phyloP scores from a whole-genome alignment of 2,329 filamentous ascomycete genomes.

The Epichloe gansuensis region DNA sequence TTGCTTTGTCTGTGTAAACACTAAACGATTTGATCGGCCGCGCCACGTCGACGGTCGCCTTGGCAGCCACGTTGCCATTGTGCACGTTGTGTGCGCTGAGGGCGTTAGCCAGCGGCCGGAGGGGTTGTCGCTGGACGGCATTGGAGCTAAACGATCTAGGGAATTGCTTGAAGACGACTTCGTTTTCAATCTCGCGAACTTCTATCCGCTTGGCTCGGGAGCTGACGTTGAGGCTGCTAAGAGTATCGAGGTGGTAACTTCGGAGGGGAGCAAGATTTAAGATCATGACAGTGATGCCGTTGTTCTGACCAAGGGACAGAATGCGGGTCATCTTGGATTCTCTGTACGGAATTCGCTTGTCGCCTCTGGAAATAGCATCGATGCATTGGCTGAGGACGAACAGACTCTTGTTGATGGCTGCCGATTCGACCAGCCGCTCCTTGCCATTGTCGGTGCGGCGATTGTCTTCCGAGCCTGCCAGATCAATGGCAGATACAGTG shows the following conservation, averaged over 20 bases:
- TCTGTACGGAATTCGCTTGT: constrained; percentile 74
- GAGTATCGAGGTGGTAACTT: constrained; percentile 84
- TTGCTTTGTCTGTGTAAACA: constrained; percentile 68
- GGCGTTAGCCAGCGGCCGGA: constrained; percentile 62
- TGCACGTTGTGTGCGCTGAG: constrained; percentile 68
- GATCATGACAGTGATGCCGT: constrained; percentile 93
- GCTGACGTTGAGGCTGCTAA: constrained; percentile 89
- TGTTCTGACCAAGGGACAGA: constrained; percentile 82
- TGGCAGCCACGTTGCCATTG: constrained; percentile 38
- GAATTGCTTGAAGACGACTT: constrained; percentile 72
- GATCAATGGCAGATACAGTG: constrained; percentile 84
- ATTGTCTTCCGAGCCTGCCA: constrained; percentile 93
- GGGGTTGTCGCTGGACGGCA: constrained; percentile 53
- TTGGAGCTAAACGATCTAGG: constrained; percentile 37
- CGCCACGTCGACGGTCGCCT: constrained; percentile 30
- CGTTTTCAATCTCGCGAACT: constrained; percentile 88
- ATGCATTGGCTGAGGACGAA: constrained; percentile 93
- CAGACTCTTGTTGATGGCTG: constrained; percentile 93
- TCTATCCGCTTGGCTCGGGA: constrained; percentile 95
- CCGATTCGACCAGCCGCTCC: constrained; percentile 84
- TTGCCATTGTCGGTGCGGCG: constrained; percentile 86
- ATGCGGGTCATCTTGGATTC: constrained; percentile 98
- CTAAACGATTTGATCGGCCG: constrained; percentile 76
- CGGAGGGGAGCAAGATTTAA: constrained; percentile 84
- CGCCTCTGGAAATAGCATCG: constrained; percentile 71